These are phyloP conservation scores for Scutellaria barbata DNA, from an alignment of 257 asterid species.

Conservation along the genomic window DNA sequence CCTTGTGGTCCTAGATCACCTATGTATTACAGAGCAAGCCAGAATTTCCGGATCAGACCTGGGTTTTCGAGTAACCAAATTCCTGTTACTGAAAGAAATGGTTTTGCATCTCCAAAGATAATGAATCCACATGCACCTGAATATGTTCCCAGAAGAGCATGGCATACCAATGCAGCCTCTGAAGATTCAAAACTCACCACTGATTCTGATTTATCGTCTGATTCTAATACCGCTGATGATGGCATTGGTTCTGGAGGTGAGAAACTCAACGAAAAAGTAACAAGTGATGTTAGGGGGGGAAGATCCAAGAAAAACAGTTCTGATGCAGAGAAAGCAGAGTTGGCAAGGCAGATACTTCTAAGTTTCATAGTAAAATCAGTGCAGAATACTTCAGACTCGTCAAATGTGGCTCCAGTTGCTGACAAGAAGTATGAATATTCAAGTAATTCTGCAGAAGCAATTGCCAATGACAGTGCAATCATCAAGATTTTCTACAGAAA, in stretches of 20 bases:
- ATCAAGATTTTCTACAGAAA: constrained; percentile 69
- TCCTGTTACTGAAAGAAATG: constrained; percentile 53
- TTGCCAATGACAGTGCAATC: constrained; percentile 77
- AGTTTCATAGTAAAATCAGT: constrained; percentile 95
- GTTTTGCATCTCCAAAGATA: constrained; percentile 49
- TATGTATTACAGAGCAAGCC: constrained; percentile 71
- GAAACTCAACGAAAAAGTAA: constrained; percentile 47
- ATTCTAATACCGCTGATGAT: constrained; percentile 44
- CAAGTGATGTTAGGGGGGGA: constrained; percentile 46
- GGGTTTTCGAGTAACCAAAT: constrained; percentile 62
- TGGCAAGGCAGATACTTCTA: constrained; percentile 90
- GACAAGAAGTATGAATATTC: constrained; percentile 58
- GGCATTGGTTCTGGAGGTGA: constrained; percentile 48
- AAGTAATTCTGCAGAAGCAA: constrained; percentile 69
- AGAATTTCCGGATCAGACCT: constrained; percentile 58
- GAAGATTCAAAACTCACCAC: constrained; percentile 52
- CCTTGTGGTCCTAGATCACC: constrained; percentile 96
- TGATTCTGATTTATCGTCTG: constrained; percentile 50
- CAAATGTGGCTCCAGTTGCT: constrained; percentile 40
- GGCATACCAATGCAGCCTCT: constrained; percentile 49
- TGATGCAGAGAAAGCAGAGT: constrained; percentile 82
- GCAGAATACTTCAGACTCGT: constrained; percentile 66
- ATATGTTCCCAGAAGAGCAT: constrained; percentile 73
- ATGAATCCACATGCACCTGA: constrained; percentile 99
- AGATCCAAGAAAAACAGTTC: constrained; percentile 55